phyloP scores from a whole-genome alignment of 495 filamentous ascomycete species.

The Daldinia loculata region DNA sequence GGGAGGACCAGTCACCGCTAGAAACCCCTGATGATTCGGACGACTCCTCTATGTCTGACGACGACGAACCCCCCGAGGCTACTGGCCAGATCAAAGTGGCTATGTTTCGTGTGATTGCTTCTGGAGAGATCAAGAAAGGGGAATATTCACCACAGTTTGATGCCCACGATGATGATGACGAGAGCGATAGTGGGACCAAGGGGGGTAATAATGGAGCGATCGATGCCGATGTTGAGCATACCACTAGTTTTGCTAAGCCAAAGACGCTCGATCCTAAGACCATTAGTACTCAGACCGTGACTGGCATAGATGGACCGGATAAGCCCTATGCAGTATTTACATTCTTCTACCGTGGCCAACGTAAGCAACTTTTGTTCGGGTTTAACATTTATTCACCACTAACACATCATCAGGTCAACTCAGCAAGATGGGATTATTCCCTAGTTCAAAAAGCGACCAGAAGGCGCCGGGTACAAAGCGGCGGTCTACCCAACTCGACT shows the following conservation, averaged over 20 bases:
- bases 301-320: conserved; percentile 94
- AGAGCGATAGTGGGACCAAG: conserved; percentile 57
- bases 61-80: conserved; percentile 91
- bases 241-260: conserved; percentile 97
- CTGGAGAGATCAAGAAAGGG: conserved; percentile 94
- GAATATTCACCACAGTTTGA: conserved; percentile 99
- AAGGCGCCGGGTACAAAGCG: conserved; percentile 70
- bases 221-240: conserved; percentile 86
- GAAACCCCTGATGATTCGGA: conserved; percentile 78
- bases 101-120: conserved; percentile 92
- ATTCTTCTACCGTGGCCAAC: conserved; percentile 95
- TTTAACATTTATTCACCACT: conserved; percentile 28
- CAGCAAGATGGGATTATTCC: conserved; percentile 89
- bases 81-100: conserved; percentile 98
- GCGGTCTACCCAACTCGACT: conserved; percentile 79
- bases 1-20: conserved; percentile 74
- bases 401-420: conserved; percentile 72
- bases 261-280: conserved; percentile 96
- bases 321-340: conserved; percentile 97
- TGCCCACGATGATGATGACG: conserved; percentile 92
- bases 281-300: conserved; percentile 98
- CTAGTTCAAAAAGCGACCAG: conserved; percentile 65
- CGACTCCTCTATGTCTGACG: conserved; percentile 78
- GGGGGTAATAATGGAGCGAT: conserved; percentile 53
- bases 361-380: conserved; percentile 63